phyloP scores from a whole-genome alignment of 805 yeast species.

The Teunomyces gatunensis region DNA sequence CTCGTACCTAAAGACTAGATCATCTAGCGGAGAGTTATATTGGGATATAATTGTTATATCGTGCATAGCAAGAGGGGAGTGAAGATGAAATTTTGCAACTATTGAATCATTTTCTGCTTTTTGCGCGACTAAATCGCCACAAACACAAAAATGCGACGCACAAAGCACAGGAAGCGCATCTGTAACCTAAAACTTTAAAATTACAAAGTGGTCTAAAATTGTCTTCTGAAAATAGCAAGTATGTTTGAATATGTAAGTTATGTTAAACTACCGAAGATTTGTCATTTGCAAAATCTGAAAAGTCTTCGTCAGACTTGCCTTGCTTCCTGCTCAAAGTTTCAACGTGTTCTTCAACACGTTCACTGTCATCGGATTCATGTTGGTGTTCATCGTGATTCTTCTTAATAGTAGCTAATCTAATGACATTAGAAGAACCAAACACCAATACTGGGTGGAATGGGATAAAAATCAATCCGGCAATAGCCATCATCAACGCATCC shows the following conservation, averaged over 20 bases:
- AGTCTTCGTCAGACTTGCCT: background rate
- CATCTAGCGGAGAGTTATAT: background rate
- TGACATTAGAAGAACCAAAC: constrained; percentile 26
- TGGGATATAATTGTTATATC: background rate
- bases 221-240: background rate
- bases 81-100: background rate
- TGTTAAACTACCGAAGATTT: background rate
- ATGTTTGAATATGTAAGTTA: background rate
- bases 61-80: background rate
- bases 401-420: constrained; percentile 27
- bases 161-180: background rate
- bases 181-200: background rate
- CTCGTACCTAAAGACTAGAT: constrained; percentile 7
- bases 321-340: background rate
- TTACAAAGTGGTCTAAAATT: background rate
- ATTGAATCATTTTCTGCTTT: background rate
- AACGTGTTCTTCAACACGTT: background rate
- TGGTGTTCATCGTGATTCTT: constrained; percentile 19
- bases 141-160: background rate
- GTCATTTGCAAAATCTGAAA: background rate
- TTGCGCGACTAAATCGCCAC: background rate
- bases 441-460: constrained; percentile 41
- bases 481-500: constrained; percentile 38
- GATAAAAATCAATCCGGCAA: constrained; percentile 33
- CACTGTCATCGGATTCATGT: background rate